Evolutionary conservation across 495 filamentous ascomycete genomes (phyloP), one percentile per base, ranked within the genome.

Genomic region (Hypoxylon subgilvum): DNA sequence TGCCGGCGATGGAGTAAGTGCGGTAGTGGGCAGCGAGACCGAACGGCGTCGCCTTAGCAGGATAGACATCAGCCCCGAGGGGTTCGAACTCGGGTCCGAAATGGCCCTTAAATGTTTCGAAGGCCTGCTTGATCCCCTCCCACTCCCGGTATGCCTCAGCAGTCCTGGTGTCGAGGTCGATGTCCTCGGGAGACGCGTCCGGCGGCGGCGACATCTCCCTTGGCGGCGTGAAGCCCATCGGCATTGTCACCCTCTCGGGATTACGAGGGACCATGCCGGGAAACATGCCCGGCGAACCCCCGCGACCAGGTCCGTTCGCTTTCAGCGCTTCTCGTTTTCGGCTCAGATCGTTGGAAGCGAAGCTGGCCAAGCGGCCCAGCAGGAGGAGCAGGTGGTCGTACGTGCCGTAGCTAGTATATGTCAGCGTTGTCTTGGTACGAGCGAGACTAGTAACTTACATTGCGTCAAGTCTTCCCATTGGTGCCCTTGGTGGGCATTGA

Each of bases 371-470:
- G 9, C 93, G 85, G 14, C 87, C 94, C 14, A 96, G 76, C 0
- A 98, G 72, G 6, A 98, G 81, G 49, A 91, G 83, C 10, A 96
- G 67, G 71, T 96, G 89, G 66, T 98, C 94, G 45, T 86, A 87
- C 1, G 88, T 89, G 6, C 91, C 94, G 69, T 91, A 94, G 34
- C 81, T 84, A 45, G 30, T 36, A 34, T 3, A 13, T 57, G 27
- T 62, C 43, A 42, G 56, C 25, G 45, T 40, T 35, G 38, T 30
- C 9, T 40, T 9, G 22, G n/a, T 14, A 18, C 16, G 22, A 6
- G 34, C 46, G 2, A 17, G 23, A 36, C 6, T 2, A 27, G 7
- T 18, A 44, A 68, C 80, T 72, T 68, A 83, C 58, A 92, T 84
- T 12, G 91, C 87, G 62, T 92, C 91, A 6, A 88, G 72, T 52